Evolutionary conservation across 345 rosid species (phyloP).

Genomic region (Erodium maritimum): DNA sequence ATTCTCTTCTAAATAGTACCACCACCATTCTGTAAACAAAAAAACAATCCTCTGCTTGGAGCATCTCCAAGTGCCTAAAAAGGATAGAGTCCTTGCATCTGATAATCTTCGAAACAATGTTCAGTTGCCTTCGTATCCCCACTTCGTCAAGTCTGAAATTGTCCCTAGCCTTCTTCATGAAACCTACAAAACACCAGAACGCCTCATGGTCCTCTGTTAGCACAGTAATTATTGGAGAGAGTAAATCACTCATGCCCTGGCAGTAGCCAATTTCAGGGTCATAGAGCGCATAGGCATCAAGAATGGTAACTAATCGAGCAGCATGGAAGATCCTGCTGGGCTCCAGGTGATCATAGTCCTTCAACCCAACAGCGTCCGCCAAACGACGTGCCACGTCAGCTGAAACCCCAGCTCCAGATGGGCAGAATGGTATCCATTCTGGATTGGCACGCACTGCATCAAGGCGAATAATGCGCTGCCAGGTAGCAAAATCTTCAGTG

Average conservation of each 20-base stretch:
- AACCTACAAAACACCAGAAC: slow-evolving; percentile 53
- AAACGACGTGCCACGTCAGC: slow-evolving; percentile 46
- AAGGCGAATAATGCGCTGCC: slow-evolving; percentile 92
- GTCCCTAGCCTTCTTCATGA: slow-evolving; percentile 79
- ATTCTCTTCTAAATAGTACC: slow-evolving; percentile 67
- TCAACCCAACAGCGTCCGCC: slow-evolving; percentile 69
- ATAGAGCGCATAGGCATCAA: slow-evolving; percentile 83
- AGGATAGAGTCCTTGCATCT: slow-evolving; percentile 69
- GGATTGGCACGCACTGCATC: slow-evolving; percentile 93
- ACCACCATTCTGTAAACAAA: slow-evolving; percentile 86
- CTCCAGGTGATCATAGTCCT: slow-evolving; percentile 66
- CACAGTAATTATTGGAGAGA: slow-evolving; percentile 74
- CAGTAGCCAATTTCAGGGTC: slow-evolving; percentile 96
- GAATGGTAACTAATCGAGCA: slow-evolving; percentile 82
- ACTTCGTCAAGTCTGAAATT: slow-evolving; percentile 75
- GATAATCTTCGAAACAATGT: slow-evolving; percentile 65
- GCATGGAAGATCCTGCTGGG: slow-evolving; percentile 80
- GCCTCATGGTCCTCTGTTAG: slow-evolving; percentile 81
- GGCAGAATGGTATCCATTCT: slow-evolving; percentile 62
- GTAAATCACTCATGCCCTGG: slow-evolving; percentile 98
- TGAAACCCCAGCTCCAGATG: slow-evolving; percentile 50
- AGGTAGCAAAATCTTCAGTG: slow-evolving; percentile 58
- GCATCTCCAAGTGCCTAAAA: slow-evolving; percentile 64
- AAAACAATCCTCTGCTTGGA: slow-evolving; percentile 76
- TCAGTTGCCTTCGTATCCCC: slow-evolving; percentile 70